Base-by-base conservation (phyloP, 1,284 basidiomycete genomes). In the Heterobasidion irregulare region DNA sequence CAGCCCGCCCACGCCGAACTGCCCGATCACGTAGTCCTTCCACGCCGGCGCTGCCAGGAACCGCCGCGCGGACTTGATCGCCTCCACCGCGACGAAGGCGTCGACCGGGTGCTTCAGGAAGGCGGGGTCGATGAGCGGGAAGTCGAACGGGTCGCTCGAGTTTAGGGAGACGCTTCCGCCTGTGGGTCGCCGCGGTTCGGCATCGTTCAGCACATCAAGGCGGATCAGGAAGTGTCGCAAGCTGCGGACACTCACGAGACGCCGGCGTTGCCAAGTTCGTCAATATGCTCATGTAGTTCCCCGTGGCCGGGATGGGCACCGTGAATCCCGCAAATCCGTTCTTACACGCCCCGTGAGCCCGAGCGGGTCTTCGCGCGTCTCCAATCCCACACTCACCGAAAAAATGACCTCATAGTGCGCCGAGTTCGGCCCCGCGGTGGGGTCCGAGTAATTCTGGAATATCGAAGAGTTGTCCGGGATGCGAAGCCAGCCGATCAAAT, bases 341-440 rank as follows among this genome's bases (percentile, higher is more conserved):
- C 60, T 60, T 15, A 9, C 13, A 12, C 41, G 2, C 16, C 16
- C 41, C 16, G 41, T 44, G 16, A 44, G 41, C 41, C 34, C 7
- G 2, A 26, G 45, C 13, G 52, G 43, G 26, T 58, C 15, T 6
- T 63, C 55, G 13, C 54, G 55, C 41, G 38, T 6, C 33, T 41
- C 38, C 26, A 26, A 8, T 16, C 0, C 18, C 46, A 57, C 7
- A 43, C 52, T 43, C 34, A 60, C 56, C 18, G 56, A 38, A 33
- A 59, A 53, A n/a, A 61, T 50, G 10, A 56, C 33, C 32, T 58
- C 57, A n/a, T 53, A 58, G 48, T 58, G 57, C 3, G 47, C 54
- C 8, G 62, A 61, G 5, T 57, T 59, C 1, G 66, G 66, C 1
- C 74, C 74, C 12, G 70, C 62, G 32, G 72, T 63, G 7, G 74